Evolutionary conservation across 2,329 filamentous ascomycete genomes (phyloP).

Genomic region (Colletotrichum gloeosporioides): DNA sequence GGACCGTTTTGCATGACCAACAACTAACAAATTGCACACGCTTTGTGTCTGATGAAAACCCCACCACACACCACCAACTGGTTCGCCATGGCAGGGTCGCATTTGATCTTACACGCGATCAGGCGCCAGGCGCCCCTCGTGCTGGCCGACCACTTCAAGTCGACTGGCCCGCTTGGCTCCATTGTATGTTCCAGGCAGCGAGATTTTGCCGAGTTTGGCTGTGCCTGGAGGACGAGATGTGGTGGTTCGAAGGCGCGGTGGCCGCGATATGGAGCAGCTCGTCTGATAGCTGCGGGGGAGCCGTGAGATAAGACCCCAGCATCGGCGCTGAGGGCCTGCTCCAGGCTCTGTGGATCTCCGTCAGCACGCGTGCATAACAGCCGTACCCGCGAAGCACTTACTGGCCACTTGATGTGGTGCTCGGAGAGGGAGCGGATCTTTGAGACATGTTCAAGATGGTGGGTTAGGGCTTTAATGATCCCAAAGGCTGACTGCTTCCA

Average conservation of each 20-base stretch:
- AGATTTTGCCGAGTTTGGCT: neutral
- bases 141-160: neutral
- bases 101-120: neutral
- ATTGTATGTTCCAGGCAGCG: neutral
- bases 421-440: neutral
- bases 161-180: constrained; percentile 2
- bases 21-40: neutral
- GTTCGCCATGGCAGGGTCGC: neutral
- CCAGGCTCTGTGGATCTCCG: neutral
- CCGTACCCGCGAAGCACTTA: neutral
- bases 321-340: neutral
- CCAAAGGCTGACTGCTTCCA: neutral
- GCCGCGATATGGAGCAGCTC: neutral
- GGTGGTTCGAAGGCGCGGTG: neutral
- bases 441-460: neutral
- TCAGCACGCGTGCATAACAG: neutral
- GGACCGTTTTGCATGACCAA: neutral
- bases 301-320: neutral
- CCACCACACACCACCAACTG: neutral
- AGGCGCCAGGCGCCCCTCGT: neutral
- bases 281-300: neutral
- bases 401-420: neutral
- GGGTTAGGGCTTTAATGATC: neutral
- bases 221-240: neutral
- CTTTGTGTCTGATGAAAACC: neutral